Evolutionary conservation across 352 stramenopile genomes (phyloP).

Genomic region (Peronospora destructor): DNA sequence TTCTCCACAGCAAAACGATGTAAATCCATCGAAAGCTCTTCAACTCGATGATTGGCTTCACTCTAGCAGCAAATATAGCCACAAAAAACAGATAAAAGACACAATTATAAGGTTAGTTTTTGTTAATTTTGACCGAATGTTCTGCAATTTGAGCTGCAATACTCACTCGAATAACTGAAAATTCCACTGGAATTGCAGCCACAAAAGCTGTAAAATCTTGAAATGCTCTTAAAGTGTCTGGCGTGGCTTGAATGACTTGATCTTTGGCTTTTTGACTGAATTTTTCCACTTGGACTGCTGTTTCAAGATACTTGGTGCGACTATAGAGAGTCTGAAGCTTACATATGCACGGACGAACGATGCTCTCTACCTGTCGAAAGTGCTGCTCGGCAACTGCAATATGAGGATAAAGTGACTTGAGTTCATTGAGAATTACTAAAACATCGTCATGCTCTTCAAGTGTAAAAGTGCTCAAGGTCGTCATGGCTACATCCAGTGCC

Average conservation of each 20-base stretch:
- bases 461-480: not conserved
- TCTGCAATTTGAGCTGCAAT: not conserved
- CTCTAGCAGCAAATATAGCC: constrained; percentile 2
- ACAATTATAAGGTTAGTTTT: not conserved
- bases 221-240: constrained; percentile 41
- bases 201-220: constrained; percentile 32
- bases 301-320: constrained; percentile 39
- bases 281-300: constrained; percentile 47
- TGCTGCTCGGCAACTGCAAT: constrained; percentile 33
- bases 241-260: constrained; percentile 35
- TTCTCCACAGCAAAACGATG: constrained; percentile 50
- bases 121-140: not conserved
- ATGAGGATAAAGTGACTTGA: constrained; percentile 19
- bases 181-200: constrained; percentile 35
- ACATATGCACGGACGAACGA: constrained; percentile 28
- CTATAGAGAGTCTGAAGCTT: constrained; percentile 34
- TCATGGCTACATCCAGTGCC: constrained; percentile 8
- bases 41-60: constrained; percentile 39
- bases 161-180: constrained; percentile 41
- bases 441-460: constrained; percentile 16
- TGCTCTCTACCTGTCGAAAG: constrained; percentile 37
- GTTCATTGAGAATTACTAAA: constrained; percentile 9
- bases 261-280: constrained; percentile 37
- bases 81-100: not conserved
- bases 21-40: constrained; percentile 39